Evolutionary conservation across 441 rosid genomes (phyloP), one percentile per base, ranked within the genome.

Genomic region (Melastoma candidum): DNA sequence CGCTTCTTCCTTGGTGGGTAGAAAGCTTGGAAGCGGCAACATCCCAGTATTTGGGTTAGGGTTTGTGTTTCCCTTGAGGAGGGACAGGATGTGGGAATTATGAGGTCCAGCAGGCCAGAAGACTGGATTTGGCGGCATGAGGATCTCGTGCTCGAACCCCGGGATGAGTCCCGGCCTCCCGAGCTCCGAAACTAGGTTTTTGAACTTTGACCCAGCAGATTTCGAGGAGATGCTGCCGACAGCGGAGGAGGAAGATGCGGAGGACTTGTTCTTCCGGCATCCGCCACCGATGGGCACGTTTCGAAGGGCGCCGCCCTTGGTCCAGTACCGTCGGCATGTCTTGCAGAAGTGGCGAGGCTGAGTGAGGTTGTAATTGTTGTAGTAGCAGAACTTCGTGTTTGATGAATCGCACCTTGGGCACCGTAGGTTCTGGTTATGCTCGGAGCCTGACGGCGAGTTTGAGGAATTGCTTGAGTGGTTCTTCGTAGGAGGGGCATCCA

Each of bases 281-380:
- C 93, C 93, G 0, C 93, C 93, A 1, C 93, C 93, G 11, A 84
- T 79, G 4, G 93, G 93, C 27, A 84, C 84, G 17, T 77, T 84
- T 48, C 93, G 59, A 2, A 84, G 76, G 11, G 86, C 81, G 13
- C 93, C 93, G 3, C 93, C 93, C 68, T 77, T 81, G 11, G 93
- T 84, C 93, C 93, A 84, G 65, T 84, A 84, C 0, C 93, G 82
- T 49, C 93, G 93, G 56, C 93, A 84, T 4, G 86, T 79, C 84
- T 84, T 84, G 77, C 93, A 84, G 67, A 84, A 84, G 68, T 84
- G 81, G 50, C 93, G 88, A 24, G 93, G 93, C 78, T 84, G 93
- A 25, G 88, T 79, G 63, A 84, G 88, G 48, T 81, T 84, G 63
- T 84, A 84, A 71, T 84, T 84, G 83, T 84, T 84, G 71, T 79